phyloP scores from a whole-genome alignment of 176 grass and related monocot genomes.

The Ensete glaucum region DNA sequence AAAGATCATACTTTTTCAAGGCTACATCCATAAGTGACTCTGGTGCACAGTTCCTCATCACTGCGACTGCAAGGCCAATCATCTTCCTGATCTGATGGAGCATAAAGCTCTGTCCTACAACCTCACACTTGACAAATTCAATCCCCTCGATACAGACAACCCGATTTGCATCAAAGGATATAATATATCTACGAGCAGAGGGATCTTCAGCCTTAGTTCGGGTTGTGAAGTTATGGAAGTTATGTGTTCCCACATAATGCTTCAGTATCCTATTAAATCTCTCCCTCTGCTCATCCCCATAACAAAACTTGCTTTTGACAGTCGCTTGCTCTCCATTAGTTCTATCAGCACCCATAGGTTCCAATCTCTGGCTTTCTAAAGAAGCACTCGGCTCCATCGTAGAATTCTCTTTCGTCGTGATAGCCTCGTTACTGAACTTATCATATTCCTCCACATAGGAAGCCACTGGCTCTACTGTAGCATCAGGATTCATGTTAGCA shows the following conservation, averaged over 20 bases:
- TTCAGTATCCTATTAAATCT: slow-evolving; percentile 67
- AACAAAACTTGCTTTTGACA: slow-evolving; percentile 35
- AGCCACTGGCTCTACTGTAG: background rate
- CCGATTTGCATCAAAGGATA: slow-evolving; percentile 65
- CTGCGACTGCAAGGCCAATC: slow-evolving; percentile 70
- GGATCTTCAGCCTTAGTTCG: slow-evolving; percentile 95
- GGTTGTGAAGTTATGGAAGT: slow-evolving; percentile 96
- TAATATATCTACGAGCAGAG: slow-evolving; percentile 77
- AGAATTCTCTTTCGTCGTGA: slow-evolving; percentile 1
- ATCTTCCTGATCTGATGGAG: slow-evolving; percentile 93
- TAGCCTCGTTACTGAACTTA: background rate
- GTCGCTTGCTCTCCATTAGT: slow-evolving; percentile 26
- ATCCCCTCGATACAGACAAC: slow-evolving; percentile 70
- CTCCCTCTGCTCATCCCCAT: slow-evolving; percentile 54
- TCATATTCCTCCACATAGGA: background rate
- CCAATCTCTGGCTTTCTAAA: slow-evolving; percentile 10
- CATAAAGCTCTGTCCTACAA: slow-evolving; percentile 95
- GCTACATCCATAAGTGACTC: slow-evolving; percentile 67
- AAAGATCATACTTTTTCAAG: slow-evolving; percentile 55
- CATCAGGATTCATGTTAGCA: background rate
- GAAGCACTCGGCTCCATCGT: background rate
- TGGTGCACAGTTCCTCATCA: slow-evolving; percentile 77
- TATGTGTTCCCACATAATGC: slow-evolving; percentile 81
- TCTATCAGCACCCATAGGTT: slow-evolving; percentile 20
- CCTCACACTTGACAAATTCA: slow-evolving; percentile 90